Evolutionary conservation across 1,139 yeast genomes (phyloP), one percentile per base, ranked within the genome.

Genomic region (Debaryomyces coudertii): DNA sequence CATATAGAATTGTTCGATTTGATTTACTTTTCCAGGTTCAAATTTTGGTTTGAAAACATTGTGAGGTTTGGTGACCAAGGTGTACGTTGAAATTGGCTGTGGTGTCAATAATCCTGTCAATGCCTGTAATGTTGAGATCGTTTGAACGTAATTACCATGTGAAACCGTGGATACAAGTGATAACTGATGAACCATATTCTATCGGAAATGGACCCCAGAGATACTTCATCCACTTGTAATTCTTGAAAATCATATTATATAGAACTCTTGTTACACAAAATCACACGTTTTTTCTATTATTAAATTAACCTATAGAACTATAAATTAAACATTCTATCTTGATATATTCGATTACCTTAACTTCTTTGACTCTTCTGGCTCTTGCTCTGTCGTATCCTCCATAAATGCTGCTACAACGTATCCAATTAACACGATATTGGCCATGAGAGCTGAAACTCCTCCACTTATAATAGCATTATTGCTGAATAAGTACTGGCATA

Each of bases 361-460:
- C 46, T 51, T 47, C 44, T 47, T 49, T 6, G 47, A 66, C 42
- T 67, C 68, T 31, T 68, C 69, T 29, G 61, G 65, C 38, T 61
- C 68, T 6, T 60, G 63, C 12, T 64, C 58, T 28, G 65, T 65
- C n/a, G 83, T 69, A 47, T 88, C 90, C 63, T 93, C 99, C 22
- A 79, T 78, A 63, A 92, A 90, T 0, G 99, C 98, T 44, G 82
- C 92, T 14, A 90, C 75, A 18, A 93, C 87, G 61, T 89, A 93
- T 1, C 92, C 93, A 46, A 92, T 80, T 55, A 93, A 76, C 30
- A 93, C 97, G 11, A 88, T 68, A 62, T 93, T 93, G 38, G 97
- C 98, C 42, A 83, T 83, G 15, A 84, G 71, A 0, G 98, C 98
- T 27, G 97, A 96, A 14, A 85, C 62, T 4, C 97, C 97, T 29